A percentile compares a stretch with the other conserved stretches of the same genome.
phyloP scores from a whole-genome alignment of 2,329 filamentous ascomycete genomes.

The Mollisiaceae sp. region DNA sequence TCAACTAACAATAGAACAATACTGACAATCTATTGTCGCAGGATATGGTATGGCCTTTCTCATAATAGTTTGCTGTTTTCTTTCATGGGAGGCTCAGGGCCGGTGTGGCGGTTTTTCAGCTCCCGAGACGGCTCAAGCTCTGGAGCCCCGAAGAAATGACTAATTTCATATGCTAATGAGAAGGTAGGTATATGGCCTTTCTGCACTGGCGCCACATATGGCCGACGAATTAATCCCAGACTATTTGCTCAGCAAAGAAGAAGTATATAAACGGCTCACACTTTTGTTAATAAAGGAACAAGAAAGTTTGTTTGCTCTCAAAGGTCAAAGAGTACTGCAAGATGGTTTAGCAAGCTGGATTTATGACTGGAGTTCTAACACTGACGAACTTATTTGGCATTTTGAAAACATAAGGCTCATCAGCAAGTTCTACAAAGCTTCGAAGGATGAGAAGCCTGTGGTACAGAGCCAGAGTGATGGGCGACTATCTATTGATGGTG shows the following conservation, averaged over 20 bases:
- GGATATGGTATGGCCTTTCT: conserved; percentile 12
- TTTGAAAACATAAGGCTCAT: neutral
- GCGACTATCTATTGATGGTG: neutral
- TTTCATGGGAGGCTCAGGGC: too few relatives aligned
- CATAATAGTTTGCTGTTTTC: too few relatives aligned
- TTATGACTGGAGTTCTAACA: conserved; percentile 14
- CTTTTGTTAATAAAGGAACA: conserved; percentile 3
- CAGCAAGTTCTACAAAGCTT: neutral
- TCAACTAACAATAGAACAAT: neutral
- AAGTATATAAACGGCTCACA: conserved; percentile 9
- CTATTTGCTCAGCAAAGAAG: conserved; percentile 10
- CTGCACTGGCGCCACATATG: conserved; percentile 12
- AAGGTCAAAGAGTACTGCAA: neutral
- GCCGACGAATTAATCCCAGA: conserved; percentile 3
- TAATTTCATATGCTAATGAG: too few relatives aligned
- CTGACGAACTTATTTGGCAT: neutral
- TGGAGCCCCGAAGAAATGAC: too few relatives aligned
- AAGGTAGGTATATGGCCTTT: conserved; percentile 8
- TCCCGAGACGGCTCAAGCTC: too few relatives aligned
- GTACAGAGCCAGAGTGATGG: neutral
- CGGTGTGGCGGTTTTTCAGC: too few relatives aligned
- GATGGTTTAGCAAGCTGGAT: conserved; percentile 10
- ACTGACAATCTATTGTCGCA: neutral
- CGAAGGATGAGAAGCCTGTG: neutral
- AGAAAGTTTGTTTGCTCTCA: conserved; percentile 8